Evolutionary conservation across 495 filamentous ascomycete genomes (phyloP), one percentile per base, ranked within the genome.

Genomic region (Xylaria flabelliformis): DNA sequence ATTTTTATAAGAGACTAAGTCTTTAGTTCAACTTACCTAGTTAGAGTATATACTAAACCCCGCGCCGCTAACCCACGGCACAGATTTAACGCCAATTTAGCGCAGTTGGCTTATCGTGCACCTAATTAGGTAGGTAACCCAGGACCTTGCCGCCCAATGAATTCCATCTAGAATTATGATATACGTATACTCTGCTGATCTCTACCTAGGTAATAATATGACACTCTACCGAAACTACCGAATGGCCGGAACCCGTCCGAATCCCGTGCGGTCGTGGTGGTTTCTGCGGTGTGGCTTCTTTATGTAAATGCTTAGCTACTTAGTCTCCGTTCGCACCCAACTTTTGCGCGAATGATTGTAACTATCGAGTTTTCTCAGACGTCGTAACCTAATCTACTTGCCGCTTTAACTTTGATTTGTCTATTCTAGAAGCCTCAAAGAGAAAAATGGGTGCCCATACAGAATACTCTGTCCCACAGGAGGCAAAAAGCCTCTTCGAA

Each of bases 401-500:
- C 39, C 6, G 19, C 13, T 24, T 65, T 4, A 29, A 12, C 8
- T 12, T n/a, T 50, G 36, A 65, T 6, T 15, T 65, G 26, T 46
- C 13, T n/a, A 50, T 50, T 4, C 3, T 2, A 50, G 19, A 63
- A 64, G 13, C 7, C 5, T 34, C 1, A 13, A 51, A 39, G n/a
- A 56, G 10, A 56, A 36, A 4, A 61, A 69, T 69, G 67, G 41
- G 55, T 29, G 32, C 55, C 26, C 39, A 63, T 17, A 17, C 50
- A 44, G 63, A 72, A 56, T 79, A 79, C 59, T 79, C 77, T 7
- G 73, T 79, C 36, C 77, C 74, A 19, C 53, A 26, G 13, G 72
- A 79, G 64, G 74, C 76, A 13, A 53, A 67, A 61, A 61, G 29
- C 12, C 50, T 79, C 24, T 71, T 79, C 34, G 42, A 69, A 36